These are phyloP conservation scores for Otatea glauca DNA, from an alignment of 176 grass and related monocot species.

Conservation along the genomic window DNA sequence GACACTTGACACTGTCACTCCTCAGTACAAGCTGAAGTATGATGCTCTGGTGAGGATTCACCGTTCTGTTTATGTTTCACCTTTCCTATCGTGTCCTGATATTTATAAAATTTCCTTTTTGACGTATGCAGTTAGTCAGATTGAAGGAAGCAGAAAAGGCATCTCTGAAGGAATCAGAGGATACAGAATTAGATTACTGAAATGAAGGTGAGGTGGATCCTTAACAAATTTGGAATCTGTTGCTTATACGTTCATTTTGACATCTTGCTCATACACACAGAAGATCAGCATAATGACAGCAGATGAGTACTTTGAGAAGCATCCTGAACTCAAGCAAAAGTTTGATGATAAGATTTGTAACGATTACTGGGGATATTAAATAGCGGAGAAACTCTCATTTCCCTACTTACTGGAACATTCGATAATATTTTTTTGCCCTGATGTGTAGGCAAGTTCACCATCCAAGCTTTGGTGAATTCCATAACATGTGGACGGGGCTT, in stretches of 20 bases:
- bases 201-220: constrained; percentile 67
- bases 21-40: constrained; percentile 88
- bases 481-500: not conserved
- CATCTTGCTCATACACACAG: constrained; percentile 41
- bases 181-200: constrained; percentile 93
- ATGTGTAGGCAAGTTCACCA: not conserved
- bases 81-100: not conserved
- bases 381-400: not conserved
- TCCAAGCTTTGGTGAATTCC: not conserved
- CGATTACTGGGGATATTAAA: constrained; percentile 85
- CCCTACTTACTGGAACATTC: constrained; percentile 8
- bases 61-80: not conserved
- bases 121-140: constrained; percentile 52
- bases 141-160: constrained; percentile 77
- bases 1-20: constrained; percentile 71
- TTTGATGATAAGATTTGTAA: constrained; percentile 89
- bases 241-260: not conserved
- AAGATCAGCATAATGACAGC: constrained; percentile 87
- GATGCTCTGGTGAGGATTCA: constrained; percentile 68
- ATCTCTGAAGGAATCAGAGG: constrained; percentile 68
- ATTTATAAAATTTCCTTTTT: not conserved
- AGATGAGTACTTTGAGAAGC: constrained; percentile 80
- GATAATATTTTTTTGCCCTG: constrained; percentile 40
- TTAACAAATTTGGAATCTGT: not conserved
- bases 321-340: constrained; percentile 84